Base-by-base conservation (phyloP, 2,329 filamentous ascomycete species). In the Trichophyton simii region DNA sequence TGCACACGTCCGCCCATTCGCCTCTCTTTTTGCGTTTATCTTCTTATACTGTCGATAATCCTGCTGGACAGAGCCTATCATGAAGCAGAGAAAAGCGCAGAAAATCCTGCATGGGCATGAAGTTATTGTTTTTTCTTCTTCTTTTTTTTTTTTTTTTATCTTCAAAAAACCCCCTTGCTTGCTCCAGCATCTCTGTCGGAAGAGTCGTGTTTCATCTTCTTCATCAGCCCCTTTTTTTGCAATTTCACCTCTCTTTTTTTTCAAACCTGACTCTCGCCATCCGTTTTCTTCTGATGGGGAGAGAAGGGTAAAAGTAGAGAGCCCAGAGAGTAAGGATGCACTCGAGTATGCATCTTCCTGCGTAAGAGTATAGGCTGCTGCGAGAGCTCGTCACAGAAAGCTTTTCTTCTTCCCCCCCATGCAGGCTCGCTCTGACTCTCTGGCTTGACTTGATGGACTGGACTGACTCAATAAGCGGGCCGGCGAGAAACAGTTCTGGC, bases 131-230 rank as follows among this genome's bases (percentile, higher is more conserved):
- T 38, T 28, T 44, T n/a, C 4, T 42, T 11, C 28, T 34, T 34
- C 8, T 38, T 13, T 20, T 15, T 54, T 11, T 36, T 36, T 36
- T 11, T 28, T 28, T 6, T 28, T 2, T 31, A 31, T 31, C 34
- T 38, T 38, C 8, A 13, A 13, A 38, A 38, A 36, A 34, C 5
- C 28, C 50, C 18, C 50, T 13, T 54, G 50, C 50, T 22, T 25
- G 22, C 13, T n/a, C 41, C 41, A 44, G 50, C 22, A 25, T 54
- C 50, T 54, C 15, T 54, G 50, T 54, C 22, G 50, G 50, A 54
- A 54, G 38, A 60, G 59, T 15, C 54, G 54, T 50, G 18, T 54
- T 22, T 42, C 41, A 60, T 60, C 59, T 41, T 54, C 46, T 38
- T 38, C 34, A 38, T 38, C 34, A 13, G 11, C 34, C 34, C 34